phyloP scores from a whole-genome alignment of 768 basidiomycete species.

The Dentipellis fragilis region DNA sequence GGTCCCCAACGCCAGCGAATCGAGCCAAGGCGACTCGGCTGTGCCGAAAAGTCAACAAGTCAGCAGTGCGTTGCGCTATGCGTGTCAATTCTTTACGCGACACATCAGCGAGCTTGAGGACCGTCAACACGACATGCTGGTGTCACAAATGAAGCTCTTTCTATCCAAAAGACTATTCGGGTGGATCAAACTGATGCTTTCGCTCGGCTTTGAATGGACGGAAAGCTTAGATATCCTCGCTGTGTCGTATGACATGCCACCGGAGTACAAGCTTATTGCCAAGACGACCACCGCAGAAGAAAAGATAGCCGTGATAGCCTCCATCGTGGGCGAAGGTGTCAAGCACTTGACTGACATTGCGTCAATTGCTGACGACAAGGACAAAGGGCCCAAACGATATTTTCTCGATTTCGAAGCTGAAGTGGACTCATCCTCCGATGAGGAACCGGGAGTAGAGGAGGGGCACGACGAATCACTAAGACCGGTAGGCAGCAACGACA shows the following conservation, averaged over 20 bases:
- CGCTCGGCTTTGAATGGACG: neutral
- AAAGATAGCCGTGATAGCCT: neutral
- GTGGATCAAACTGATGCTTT: neutral
- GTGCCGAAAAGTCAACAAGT: too few relatives aligned
- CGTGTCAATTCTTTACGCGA: neutral
- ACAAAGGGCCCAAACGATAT: too few relatives aligned
- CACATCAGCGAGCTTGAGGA: neutral
- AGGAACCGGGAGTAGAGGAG: too few relatives aligned
- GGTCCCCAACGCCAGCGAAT: neutral
- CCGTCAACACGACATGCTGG: neutral
- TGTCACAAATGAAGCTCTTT: neutral
- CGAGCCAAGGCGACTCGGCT: neutral
- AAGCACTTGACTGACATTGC: neutral
- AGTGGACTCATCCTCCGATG: too few relatives aligned
- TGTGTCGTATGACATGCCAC: neutral
- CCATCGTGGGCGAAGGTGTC: neutral
- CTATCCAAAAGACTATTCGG: neutral
- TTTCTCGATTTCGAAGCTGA: too few relatives aligned
- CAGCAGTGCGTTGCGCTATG: neutral
- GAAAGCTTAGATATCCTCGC: neutral
- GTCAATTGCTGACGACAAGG: too few relatives aligned
- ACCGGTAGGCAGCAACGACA: too few relatives aligned
- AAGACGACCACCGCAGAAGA: neutral
- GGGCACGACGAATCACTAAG: too few relatives aligned
- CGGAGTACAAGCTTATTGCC: neutral